These are phyloP conservation scores for Umbelopsis sp. DNA, from an alignment of 371 early-diverging fungal species.

Conservation along the genomic window DNA sequence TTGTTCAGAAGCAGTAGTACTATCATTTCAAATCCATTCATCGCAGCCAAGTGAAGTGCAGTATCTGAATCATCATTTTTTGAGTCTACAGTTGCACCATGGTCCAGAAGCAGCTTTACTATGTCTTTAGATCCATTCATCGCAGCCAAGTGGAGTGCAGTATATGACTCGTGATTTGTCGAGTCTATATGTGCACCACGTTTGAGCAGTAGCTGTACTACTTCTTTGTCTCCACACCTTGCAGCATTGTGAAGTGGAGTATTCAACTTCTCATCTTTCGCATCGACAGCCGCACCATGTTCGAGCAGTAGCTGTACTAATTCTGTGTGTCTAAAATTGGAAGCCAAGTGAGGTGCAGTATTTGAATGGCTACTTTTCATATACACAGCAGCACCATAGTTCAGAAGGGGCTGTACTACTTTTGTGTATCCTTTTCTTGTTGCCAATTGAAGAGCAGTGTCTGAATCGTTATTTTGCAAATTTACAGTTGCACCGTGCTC, in stretches of 20 bases:
- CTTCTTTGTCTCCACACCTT: neutral
- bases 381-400: too few relatives aligned
- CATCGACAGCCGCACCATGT: neutral
- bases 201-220: neutral
- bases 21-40: neutral
- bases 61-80: neutral
- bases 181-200: neutral
- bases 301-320: neutral
- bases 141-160: neutral
- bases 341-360: too few relatives aligned
- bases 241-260: neutral
- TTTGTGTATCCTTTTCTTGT: too few relatives aligned
- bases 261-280: neutral
- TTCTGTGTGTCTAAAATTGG: neutral
- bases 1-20: neutral
- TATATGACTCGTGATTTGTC: neutral
- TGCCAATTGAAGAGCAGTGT: too few relatives aligned
- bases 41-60: neutral
- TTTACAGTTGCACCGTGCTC: too few relatives aligned
- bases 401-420: too few relatives aligned
- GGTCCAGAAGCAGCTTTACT: neutral
- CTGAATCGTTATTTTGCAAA: too few relatives aligned
- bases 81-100: neutral
- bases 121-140: neutral
- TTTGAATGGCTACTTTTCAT: too few relatives aligned